Evolutionary conservation across 305 asterid species (phyloP), one percentile per base, ranked within the genome.

Genomic region (Fraxinus albicans): DNA sequence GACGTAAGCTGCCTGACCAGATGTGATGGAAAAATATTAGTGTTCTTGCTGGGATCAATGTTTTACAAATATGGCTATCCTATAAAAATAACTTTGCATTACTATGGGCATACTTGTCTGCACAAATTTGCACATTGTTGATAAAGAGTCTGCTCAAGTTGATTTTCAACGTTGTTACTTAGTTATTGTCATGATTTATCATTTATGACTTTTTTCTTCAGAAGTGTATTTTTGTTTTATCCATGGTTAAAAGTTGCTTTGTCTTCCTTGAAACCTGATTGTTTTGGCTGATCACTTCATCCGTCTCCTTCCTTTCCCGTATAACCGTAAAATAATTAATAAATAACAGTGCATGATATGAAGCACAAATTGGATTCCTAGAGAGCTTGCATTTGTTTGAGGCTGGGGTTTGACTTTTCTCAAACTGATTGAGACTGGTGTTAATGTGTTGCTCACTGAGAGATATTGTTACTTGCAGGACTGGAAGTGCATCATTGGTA

Each of bases 401-500:
- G 58, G 80, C 55, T 25, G 84, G 77, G 70, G 77, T 74, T 58
- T 79, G 77, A 35, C 73, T 77, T 82, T 55, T 47, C 72, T 80
- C 40, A 76, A 80, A 69, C 77, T 83, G 76, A 78, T 67, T 81
- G 80, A 50, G 81, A 55, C 84, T 80, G 74, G 79, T 36, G 50
- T 69, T 65, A 76, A 9, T 76, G 79, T 78, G 55, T 78, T 44
- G 53, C 82, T 17, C 70, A 25, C 81, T 78, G 83, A 83, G 80
- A 2, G 81, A 67, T 79, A 35, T 23, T 80, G 63, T 25, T 79
- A 60, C 83, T 83, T 90, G 83, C 87, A 96, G 99, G 99, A 96
- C 84, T 96, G 99, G 99, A 93, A 96, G 85, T 87, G 95, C 89
- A 93, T 93, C 83, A 89, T 92, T 77, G 90, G 83, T 78, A 94